Base-by-base conservation (phyloP, 768 basidiomycete species). In the Butyriboletus loyo region DNA sequence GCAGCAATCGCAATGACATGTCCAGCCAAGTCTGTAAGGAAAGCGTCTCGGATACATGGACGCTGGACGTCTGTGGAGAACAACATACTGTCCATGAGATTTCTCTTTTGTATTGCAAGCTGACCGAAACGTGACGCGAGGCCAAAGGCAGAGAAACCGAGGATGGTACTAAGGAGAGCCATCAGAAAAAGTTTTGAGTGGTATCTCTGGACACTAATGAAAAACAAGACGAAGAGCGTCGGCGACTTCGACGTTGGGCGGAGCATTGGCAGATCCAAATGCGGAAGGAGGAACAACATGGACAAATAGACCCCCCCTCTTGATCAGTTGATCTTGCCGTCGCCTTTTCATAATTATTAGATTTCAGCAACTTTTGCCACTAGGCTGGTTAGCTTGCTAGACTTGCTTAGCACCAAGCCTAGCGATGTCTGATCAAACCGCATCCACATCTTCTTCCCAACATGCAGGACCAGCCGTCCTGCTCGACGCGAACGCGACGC, bases 101-200 rank as follows among this genome's bases (percentile, higher is more conserved):
- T 84, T 63, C 87, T 78, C 66, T 79, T 85, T 70, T 92, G 87
- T 63, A 97, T 87, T 49, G 86, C 87, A 22, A 97, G 83, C 72
- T 95, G 92, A 61, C 89, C 91, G 54, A 92, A 76, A 53, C 94
- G 80, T 19, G 86, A 84, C 21, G 85, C 85, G 53, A 97, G 85
- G 38, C 93, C 93, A 65, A 92, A 86, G 51, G 80, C 70, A 3
- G 89, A 87, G 71, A 90, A 90, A 37, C 89, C 89, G 65, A 90
- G 68, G 56, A 92, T 71, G 65, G 82, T 89, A 45, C 82, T 73
- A 50, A 87, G 73, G 64, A 90, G 72, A 37, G 86, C 66, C 85
- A 89, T 89, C 50, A 40, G n/a, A 17, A 31, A 38, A 15, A 4
- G 19, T 32, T 43, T 49, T 14, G 22, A 36, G 21, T 19, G 27